Conservation (phyloP, 768 basidiomycete genomes). For the Leccinum obscurum region DNA sequence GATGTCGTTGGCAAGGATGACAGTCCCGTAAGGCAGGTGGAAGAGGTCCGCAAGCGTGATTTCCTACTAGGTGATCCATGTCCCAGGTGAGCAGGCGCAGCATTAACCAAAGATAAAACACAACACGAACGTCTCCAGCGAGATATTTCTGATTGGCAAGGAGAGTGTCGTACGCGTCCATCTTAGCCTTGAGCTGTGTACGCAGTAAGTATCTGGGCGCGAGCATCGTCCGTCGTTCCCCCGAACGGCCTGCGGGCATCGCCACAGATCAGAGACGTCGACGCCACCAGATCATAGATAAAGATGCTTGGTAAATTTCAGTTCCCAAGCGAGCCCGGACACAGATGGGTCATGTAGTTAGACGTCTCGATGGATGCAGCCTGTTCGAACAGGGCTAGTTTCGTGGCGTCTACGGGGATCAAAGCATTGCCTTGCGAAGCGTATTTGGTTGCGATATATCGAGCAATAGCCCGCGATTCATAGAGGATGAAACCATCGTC, state of each 20-base stretch:
- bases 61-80: slow-evolving; percentile 10
- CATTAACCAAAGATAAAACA: neutral
- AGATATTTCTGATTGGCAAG: slow-evolving; percentile 37
- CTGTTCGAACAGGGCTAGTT: slow-evolving; percentile 41
- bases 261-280: neutral
- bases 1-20: slow-evolving; percentile 6
- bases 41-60: slow-evolving; percentile 24
- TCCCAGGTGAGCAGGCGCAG: neutral
- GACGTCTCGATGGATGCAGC: slow-evolving; percentile 21
- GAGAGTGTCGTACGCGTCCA: slow-evolving; percentile 36
- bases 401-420: slow-evolving; percentile 37
- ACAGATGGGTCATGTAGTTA: slow-evolving; percentile 53
- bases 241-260: slow-evolving; percentile 15
- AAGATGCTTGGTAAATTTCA: neutral
- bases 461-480: slow-evolving; percentile 30
- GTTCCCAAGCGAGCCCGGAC: slow-evolving; percentile 26
- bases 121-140: slow-evolving; percentile 33
- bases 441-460: slow-evolving; percentile 41
- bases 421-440: slow-evolving; percentile 35
- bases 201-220: slow-evolving; percentile 9
- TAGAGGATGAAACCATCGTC: slow-evolving; percentile 36
- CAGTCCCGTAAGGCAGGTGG: slow-evolving; percentile 21
- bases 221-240: slow-evolving; percentile 32
- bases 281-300: neutral
- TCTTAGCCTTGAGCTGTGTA: slow-evolving; percentile 30